These are phyloP conservation scores for Hymenoscyphus infarciens DNA, from an alignment of 2,329 filamentous ascomycete genomes.

Conservation along the genomic window DNA sequence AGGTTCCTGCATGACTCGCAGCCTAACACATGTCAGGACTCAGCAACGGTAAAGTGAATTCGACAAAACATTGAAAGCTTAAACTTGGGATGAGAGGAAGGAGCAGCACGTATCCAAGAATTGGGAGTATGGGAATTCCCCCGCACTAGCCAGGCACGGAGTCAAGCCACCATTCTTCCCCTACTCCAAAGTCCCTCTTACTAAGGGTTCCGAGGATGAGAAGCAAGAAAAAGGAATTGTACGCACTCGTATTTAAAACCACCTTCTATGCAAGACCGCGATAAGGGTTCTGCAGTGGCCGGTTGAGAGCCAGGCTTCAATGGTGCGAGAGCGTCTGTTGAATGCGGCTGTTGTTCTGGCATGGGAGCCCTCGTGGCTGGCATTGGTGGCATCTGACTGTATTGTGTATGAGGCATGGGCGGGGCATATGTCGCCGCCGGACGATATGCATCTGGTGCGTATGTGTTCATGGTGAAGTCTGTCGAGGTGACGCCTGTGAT, in stretches of 20 bases:
- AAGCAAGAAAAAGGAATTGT: neutral
- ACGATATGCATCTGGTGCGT: conserved; percentile 25
- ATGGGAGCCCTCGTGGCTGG: conserved; percentile 21
- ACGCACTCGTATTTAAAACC: conserved; percentile 34
- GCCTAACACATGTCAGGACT: conserved; percentile 49
- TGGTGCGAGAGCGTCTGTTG: conserved; percentile 16
- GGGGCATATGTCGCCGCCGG: conserved; percentile 20
- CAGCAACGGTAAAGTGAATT: conserved; percentile 10
- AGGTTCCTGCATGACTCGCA: conserved; percentile 86
- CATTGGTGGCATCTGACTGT: conserved; percentile 23
- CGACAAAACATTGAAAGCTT: neutral
- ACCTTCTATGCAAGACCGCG: conserved; percentile 21
- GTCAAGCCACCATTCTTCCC: neutral
- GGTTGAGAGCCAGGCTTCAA: conserved; percentile 23
- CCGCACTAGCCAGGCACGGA: neutral
- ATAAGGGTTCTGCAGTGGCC: conserved; percentile 18
- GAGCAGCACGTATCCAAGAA: no score
- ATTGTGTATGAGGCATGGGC: conserved; percentile 18
- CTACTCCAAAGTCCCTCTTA: neutral
- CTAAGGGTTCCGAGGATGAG: neutral
- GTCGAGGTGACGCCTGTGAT: conserved; percentile 5
- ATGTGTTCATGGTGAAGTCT: conserved; percentile 23
- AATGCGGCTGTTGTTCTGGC: conserved; percentile 20
- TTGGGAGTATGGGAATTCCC: no score
- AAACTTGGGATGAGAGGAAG: neutral